phyloP scores from a whole-genome alignment of 805 yeast genomes.

The Hanseniaspora guilliermondii region DNA sequence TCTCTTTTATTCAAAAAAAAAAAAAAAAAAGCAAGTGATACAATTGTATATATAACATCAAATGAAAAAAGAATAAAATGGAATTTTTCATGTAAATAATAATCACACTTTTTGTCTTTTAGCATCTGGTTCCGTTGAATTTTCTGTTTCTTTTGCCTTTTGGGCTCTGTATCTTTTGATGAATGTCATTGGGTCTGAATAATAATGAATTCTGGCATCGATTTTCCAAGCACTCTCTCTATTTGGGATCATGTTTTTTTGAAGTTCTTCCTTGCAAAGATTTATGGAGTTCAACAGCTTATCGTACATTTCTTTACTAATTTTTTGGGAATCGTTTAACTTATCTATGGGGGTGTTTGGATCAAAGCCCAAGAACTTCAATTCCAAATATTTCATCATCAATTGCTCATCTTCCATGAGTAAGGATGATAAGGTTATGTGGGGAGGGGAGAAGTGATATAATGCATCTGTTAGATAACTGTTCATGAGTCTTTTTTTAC shows the following conservation, averaged over 20 bases:
- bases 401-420: constrained; percentile 52
- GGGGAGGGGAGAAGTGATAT: constrained; percentile 83
- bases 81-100: constrained; percentile 1
- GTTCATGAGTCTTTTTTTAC: constrained; percentile 52
- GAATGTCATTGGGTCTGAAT: constrained; percentile 45
- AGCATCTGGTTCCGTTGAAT: not conserved
- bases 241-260: constrained; percentile 34
- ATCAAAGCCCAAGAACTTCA: constrained; percentile 37
- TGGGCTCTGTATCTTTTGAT: constrained; percentile 42
- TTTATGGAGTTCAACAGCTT: constrained; percentile 35
- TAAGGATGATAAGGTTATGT: constrained; percentile 80
- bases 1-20: too few species aligned
- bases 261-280: constrained; percentile 38
- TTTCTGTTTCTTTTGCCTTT: constrained; percentile 17
- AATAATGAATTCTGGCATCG: constrained; percentile 51
- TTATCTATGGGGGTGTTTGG: constrained; percentile 16
- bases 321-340: constrained; percentile 14
- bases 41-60: not conserved
- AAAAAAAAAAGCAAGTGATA: too few species aligned
- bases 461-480: constrained; percentile 65
- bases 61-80: not conserved
- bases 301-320: constrained; percentile 23
- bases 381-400: constrained; percentile 52
- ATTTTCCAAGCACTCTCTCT: constrained; percentile 51
- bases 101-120: constrained; percentile 7